These are phyloP conservation scores for Verticillium dahliae DNA, from an alignment of 2,329 filamentous ascomycete species.

Conservation along the genomic window DNA sequence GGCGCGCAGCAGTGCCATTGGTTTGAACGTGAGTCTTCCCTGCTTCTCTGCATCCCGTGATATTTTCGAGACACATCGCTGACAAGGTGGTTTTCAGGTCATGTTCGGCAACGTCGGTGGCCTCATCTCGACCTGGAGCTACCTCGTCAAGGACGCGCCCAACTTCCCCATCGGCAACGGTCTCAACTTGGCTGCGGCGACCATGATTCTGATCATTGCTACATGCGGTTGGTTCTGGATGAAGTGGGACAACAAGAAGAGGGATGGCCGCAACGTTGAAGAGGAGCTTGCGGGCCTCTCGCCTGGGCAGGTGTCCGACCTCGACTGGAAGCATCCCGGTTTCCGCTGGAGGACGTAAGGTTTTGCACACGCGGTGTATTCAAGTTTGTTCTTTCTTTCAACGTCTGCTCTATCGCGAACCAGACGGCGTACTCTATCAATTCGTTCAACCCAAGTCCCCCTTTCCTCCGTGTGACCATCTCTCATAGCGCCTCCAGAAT, in stretches of 20 bases:
- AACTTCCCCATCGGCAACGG: slow-evolving; percentile 67
- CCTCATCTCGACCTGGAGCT: slow-evolving; percentile 59
- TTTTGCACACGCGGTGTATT: background rate
- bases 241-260: slow-evolving; percentile 50
- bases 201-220: slow-evolving; percentile 41
- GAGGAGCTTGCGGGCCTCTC: slow-evolving; percentile 48
- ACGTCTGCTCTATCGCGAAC: background rate
- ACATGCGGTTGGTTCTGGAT: slow-evolving; percentile 51
- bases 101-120: slow-evolving; percentile 72
- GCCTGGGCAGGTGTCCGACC: slow-evolving; percentile 46
- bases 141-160: slow-evolving; percentile 55
- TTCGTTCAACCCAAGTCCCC: background rate
- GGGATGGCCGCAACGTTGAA: slow-evolving; percentile 49
- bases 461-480: background rate
- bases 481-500: slow-evolving; percentile 17
- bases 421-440: background rate
- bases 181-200: slow-evolving; percentile 55
- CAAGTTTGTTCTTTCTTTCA: background rate
- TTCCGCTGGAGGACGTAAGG: slow-evolving; percentile 50
- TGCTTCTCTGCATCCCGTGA: background rate
- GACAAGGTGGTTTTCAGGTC: slow-evolving; percentile 21
- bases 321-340: slow-evolving; percentile 63
- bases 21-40: slow-evolving; percentile 33
- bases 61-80: slow-evolving; percentile 22
- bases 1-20: slow-evolving; percentile 59